Evolutionary conservation across 352 stramenopile genomes (phyloP).

Genomic region (Globisporangium irregulare): DNA sequence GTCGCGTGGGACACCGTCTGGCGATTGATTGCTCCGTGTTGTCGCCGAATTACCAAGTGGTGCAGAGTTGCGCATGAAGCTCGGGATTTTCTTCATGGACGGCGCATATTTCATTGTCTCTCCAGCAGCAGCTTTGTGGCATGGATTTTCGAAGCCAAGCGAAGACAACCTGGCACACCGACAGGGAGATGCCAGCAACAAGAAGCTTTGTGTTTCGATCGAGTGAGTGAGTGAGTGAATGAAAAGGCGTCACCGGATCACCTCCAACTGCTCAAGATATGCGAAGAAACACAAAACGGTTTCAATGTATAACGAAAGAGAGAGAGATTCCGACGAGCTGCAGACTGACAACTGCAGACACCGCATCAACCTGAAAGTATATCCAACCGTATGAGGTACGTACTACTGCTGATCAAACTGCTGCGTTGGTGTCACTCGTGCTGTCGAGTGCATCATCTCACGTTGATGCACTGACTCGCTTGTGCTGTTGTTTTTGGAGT

Average conservation of each 20-base stretch:
- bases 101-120: conserved; percentile 15
- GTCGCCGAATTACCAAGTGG: neutral
- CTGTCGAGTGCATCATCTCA: neutral
- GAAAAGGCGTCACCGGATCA: neutral
- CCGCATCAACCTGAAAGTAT: neutral
- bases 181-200: neutral
- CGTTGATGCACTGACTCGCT: neutral
- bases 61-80: conserved; percentile 12
- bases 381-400: neutral
- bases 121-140: neutral
- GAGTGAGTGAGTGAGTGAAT: neutral
- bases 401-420: neutral
- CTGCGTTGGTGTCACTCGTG: neutral
- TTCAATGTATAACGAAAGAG: neutral
- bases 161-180: neutral
- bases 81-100: conserved; percentile 12
- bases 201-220: neutral
- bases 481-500: neutral
- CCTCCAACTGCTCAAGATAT: neutral
- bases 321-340: neutral
- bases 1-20: conserved; percentile 30
- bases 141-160: neutral
- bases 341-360: neutral
- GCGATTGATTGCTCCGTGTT: conserved; percentile 12
- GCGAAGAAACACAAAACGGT: neutral